Evolutionary conservation across 306 rosid species (phyloP), one percentile per base, ranked within the genome.

Genomic region (Glycine tomentella): DNA sequence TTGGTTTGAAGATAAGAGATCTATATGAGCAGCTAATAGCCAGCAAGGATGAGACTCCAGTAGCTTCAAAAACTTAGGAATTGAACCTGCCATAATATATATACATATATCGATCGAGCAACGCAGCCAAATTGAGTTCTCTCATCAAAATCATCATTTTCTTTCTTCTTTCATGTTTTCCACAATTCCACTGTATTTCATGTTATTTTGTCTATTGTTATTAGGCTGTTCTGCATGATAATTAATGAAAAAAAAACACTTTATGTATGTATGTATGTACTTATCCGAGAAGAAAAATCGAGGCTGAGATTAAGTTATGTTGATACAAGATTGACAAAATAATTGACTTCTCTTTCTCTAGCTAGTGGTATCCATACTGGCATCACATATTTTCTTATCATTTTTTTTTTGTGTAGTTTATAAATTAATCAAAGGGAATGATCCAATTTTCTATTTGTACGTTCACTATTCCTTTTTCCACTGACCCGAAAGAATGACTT

Each of bases 1-100:
- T 93, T 61, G 99, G 99, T 25, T 87, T 96, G 86, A 96, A 96
- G 92, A 93, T 96, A 17, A 87, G 98, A 84, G 99, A 96, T 59
- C 74, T 96, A 48, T 96, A 0, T 82, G 99, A 96, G 88, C 97
- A 96, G 91, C 57, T 96, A 6, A 14, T 87, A n/a, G 86, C 90
- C 15, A 80, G 56, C 88, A 91, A 59, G 91, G 85, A 86, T 81
- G 86, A 78, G 85, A 20, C 87, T 65, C 90, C 91, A 7, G 96
- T 80, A 42, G 96, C 97, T 48, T 80, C 87, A 14, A 92, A 85
- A 72, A 97, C 98, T 80, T 92, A 84, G 72, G 36, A 64, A 38
- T 38, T 38, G 44, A 38, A 84, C 16, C 51, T 69, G 69, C 74
- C 66, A 65, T 48, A 25, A 65, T 48, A 25, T 70, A 51, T 70